A percentile compares a stretch with the other conserved stretches of the same genome.
phyloP scores from a whole-genome alignment of 2,329 filamentous ascomycete species.

The Akanthomyces dipterigenus region DNA sequence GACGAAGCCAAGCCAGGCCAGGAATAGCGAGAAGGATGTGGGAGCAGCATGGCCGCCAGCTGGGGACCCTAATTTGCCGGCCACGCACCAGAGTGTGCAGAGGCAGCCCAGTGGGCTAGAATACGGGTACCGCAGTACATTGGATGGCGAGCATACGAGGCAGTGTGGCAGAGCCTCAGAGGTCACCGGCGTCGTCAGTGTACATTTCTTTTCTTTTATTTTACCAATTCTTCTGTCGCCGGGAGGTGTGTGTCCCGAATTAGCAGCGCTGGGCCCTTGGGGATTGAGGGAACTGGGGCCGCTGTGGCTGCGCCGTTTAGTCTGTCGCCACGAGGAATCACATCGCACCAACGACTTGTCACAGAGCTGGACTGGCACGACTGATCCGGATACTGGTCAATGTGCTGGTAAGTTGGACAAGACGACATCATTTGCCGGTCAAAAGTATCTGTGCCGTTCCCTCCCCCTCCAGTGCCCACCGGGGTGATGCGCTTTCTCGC shows the following conservation, averaged over 20 bases:
- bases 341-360: background rate
- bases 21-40: background rate
- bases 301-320: conserved; percentile 1
- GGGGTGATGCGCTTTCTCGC: background rate
- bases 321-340: background rate
- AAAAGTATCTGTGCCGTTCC: too few relatives aligned
- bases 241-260: conserved; percentile 11
- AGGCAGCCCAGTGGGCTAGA: background rate
- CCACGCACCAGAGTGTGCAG: background rate
- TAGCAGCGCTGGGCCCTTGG: background rate
- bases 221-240: background rate
- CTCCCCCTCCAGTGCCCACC: background rate
- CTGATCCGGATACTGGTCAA: too few relatives aligned
- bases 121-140: conserved; percentile 1
- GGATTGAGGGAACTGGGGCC: background rate
- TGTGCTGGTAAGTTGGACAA: background rate
- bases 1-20: background rate
- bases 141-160: background rate
- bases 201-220: background rate
- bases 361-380: too few relatives aligned
- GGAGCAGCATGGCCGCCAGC: background rate
- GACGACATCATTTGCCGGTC: background rate
- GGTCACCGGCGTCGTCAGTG: background rate
- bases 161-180: background rate
- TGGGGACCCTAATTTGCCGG: conserved; percentile 9